Base-by-base conservation (phyloP, 164 flowering plant species). In the Platanus orientalis region DNA sequence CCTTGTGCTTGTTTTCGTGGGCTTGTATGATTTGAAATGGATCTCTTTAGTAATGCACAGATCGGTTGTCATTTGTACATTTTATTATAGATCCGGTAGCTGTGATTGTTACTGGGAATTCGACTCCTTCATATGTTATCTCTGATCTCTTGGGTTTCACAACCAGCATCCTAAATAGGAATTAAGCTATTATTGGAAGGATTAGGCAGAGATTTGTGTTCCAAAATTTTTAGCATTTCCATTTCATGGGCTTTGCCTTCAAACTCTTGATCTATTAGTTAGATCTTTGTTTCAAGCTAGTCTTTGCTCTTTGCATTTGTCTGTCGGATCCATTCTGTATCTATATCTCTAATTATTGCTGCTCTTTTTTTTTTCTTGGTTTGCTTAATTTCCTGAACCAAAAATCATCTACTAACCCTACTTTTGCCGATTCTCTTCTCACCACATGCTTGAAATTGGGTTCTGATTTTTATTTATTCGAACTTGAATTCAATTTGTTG, bases 201-300 rank as follows among this genome's bases (percentile, higher is more conserved):
- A 34, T 32, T 52, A n/a, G 20, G 6, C 26, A 10, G 39, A 48
- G 57, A 34, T 49, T 2, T 10, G 24, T 0, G 39, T 36, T 25
- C 9, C 29, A 39, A 26, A 7, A 17, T 25, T 63, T 42, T 52
- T 1, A 26, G 23, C 25, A 24, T n/a, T n/a, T n/a, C n/a, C n/a
- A 10, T 25, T 6, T 34, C 21, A 32, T 34, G 30, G 1, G 7
- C 23, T 49, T 29, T 19, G 10, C 53, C 30, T 14, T 24, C 6
- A 24, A 36, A 62, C 10, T 23, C 30, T 52, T 17, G 57, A 48
- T 47, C 63, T 60, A 23, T 25, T 48, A n/a, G 14, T 60, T 14
- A 27, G 34, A 34, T n/a, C 32, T 1, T 7, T 29, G 32, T 13
- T 4, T 32, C 16, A 34, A 3, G 16, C 53, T 47, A 28, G 63